Evolutionary conservation across 75 land plant genomes (phyloP), one percentile per base, ranked within the genome.

Genomic region (Cryptomeria japonica): DNA sequence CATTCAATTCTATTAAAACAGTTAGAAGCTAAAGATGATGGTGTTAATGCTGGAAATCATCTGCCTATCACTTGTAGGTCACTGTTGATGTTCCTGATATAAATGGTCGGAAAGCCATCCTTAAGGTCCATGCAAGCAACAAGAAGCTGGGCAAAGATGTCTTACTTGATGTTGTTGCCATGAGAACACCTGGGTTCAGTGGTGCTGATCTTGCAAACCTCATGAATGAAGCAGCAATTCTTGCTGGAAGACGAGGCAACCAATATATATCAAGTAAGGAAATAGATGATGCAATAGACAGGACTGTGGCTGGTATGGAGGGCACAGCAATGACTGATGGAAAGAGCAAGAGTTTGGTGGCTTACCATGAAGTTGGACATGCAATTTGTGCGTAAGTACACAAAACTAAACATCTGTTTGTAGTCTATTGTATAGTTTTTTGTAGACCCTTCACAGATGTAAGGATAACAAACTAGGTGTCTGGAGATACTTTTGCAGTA

Each of bases 301-400:
- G 93, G 78, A 92, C 91, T 91, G 93, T 92, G 25, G 93, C 93
- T 49, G 93, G 93, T 39, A 92, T 92, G 93, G 93, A 92, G 80
- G 93, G 93, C 51, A 92, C 93, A 19, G 80, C 92, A 28, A 92
- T 92, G 93, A 92, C 93, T 15, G 93, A 92, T 84, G 93, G 93
- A 61, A 92, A 92, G 87, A 86, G 88, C 83, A 92, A 92, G 84
- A 92, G 93, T 76, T 84, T 92, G 42, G 93, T 92, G 83, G 93
- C 93, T 14, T 92, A 92, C 84, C 93, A 92, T 87, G 93, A 92
- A 89, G 93, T 92, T 46, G 93, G 93, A 44, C 93, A 92, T 86
- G 93, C 93, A 34, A 87, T 92, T 80, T 92, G 93, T 75, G 93
- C 90, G 93, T 92, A 89, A 92, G 93, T 77, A 51, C 41, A 85